A percentile compares a stretch with the other conserved stretches of the same genome.
phyloP scores from a whole-genome alignment of 345 rosid genomes.

The Aquilaria malaccensis region DNA sequence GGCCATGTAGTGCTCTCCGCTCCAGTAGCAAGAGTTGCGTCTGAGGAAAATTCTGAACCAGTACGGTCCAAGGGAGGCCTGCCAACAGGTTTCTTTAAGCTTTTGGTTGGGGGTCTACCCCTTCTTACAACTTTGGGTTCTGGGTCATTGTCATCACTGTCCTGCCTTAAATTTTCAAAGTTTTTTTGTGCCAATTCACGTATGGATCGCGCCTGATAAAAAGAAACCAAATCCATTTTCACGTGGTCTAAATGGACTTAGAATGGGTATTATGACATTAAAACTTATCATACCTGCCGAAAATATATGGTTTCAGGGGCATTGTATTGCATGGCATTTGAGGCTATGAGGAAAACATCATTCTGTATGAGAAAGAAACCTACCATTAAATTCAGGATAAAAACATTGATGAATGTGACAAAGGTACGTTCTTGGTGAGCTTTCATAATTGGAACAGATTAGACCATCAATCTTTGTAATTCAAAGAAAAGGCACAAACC shows the following conservation, averaged over 20 bases:
- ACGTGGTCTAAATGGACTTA: neutral
- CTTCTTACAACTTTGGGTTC: conserved; percentile 49
- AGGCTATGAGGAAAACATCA: conserved; percentile 67
- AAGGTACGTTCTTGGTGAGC: conserved; percentile 1
- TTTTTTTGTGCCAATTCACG: conserved; percentile 80
- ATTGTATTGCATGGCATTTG: conserved; percentile 95
- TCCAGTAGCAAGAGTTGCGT: conserved; percentile 48
- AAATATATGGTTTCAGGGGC: conserved; percentile 68
- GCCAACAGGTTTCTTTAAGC: conserved; percentile 40
- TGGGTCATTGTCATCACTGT: conserved; percentile 57
- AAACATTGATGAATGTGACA: neutral
- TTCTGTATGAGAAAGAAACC: conserved; percentile 32
- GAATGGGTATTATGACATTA: conserved; percentile 7
- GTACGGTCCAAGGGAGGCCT: conserved; percentile 38
- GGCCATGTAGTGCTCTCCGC: conserved; percentile 28
- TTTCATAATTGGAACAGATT: neutral
- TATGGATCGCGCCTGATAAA: conserved; percentile 69
- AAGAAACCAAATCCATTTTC: conserved; percentile 2
- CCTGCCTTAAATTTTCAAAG: conserved; percentile 76
- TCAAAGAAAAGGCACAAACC: neutral
- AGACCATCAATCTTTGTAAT: neutral
- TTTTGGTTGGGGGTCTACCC: conserved; percentile 57
- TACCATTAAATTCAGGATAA: neutral
- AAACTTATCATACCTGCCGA: conserved; percentile 56
- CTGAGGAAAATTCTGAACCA: conserved; percentile 37